phyloP scores from a whole-genome alignment of 352 stramenopile species.

The Phytophthora melonis region DNA sequence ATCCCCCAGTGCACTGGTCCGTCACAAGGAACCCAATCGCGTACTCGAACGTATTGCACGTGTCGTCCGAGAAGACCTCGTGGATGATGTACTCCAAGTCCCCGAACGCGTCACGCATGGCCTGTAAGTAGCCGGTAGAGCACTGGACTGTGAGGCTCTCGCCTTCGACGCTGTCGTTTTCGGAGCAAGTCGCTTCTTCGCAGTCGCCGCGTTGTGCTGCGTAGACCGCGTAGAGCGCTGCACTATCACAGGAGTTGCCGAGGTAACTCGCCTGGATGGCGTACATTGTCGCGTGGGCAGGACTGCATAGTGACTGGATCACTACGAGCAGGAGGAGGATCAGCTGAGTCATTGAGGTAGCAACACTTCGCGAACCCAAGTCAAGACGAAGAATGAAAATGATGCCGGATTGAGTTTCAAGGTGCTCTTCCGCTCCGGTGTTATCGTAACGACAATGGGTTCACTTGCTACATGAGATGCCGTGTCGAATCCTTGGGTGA shows the following conservation, averaged over 20 bases:
- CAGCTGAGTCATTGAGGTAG: background rate
- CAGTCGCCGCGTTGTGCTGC: background rate
- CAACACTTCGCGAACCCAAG: too few species aligned
- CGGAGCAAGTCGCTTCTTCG: background rate
- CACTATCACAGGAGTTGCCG: background rate
- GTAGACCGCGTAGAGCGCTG: background rate
- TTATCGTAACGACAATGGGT: background rate
- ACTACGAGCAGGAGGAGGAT: background rate
- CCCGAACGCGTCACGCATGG: constrained; percentile 18
- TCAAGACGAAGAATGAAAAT: background rate
- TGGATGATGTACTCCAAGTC: constrained; percentile 32
- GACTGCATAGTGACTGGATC: background rate
- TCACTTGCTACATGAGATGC: background rate
- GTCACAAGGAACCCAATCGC: constrained; percentile 23
- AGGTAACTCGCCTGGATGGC: background rate
- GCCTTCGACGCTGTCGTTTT: background rate
- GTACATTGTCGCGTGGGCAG: background rate
- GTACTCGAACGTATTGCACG: constrained; percentile 14
- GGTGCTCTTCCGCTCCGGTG: too few species aligned
- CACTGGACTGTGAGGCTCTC: constrained; percentile 7
- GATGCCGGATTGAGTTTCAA: background rate
- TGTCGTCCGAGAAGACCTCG: constrained; percentile 6
- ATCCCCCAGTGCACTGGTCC: constrained; percentile 14
- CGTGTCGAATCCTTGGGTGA: background rate
- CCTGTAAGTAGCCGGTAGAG: constrained; percentile 11